phyloP scores from a whole-genome alignment of 768 basidiomycete genomes.

The Rhodocollybia butyracea region DNA sequence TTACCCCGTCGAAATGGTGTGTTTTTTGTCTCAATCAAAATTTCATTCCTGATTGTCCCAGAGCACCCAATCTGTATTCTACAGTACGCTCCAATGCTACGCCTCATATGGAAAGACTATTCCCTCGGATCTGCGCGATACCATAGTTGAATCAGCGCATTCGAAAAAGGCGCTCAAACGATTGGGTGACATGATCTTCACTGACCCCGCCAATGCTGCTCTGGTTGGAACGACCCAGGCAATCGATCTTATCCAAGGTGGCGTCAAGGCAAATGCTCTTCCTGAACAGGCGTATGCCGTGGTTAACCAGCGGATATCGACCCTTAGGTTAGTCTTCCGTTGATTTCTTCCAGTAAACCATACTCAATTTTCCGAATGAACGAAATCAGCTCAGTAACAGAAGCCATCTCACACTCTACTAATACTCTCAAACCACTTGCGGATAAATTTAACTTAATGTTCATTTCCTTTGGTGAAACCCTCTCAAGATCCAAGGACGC shows the following conservation, averaged over 20 bases:
- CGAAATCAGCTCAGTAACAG: slow-evolving; percentile 30
- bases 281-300: slow-evolving; percentile 50
- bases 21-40: no score
- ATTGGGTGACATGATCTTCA: slow-evolving; percentile 34
- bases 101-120: slow-evolving; percentile 45
- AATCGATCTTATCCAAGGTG: slow-evolving; percentile 44
- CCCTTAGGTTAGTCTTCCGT: slow-evolving; percentile 29
- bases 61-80: slow-evolving; percentile 39
- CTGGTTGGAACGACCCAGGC: slow-evolving; percentile 54
- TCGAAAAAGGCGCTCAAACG: slow-evolving; percentile 37
- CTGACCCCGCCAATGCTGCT: slow-evolving; percentile 21
- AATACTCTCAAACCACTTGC: slow-evolving; percentile 32
- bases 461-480: slow-evolving; percentile 33
- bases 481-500: slow-evolving; percentile 19
- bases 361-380: background rate
- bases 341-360: background rate
- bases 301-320: slow-evolving; percentile 49
- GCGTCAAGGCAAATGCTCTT: slow-evolving; percentile 55
- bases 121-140: slow-evolving; percentile 26
- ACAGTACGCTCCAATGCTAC: slow-evolving; percentile 45
- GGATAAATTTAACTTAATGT: slow-evolving; percentile 33
- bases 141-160: slow-evolving; percentile 30
- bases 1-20: slow-evolving; percentile 32
- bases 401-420: slow-evolving; percentile 24
- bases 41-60: slow-evolving; percentile 8